Percentiles rank a stretch among this genome's conserved stretches.
Evolutionary conservation across 805 yeast genomes (phyloP).

Genomic region (Ogataea saltuana): DNA sequence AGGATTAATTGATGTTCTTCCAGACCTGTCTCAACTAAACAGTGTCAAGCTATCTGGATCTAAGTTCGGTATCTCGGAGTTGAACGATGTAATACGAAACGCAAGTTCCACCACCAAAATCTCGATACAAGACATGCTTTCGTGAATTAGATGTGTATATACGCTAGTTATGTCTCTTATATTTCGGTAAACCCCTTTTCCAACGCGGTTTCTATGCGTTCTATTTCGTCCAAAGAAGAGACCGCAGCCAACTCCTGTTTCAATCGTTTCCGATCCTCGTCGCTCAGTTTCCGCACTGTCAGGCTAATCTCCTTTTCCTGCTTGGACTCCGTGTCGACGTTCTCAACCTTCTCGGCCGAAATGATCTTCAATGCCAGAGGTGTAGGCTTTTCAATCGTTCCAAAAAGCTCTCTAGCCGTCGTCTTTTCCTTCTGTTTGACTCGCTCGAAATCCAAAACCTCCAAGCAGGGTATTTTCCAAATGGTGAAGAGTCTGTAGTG

Average conservation of each 20-base stretch:
- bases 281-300: constrained; percentile 47
- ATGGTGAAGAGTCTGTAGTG: constrained; percentile 62
- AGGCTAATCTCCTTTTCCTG: constrained; percentile 20
- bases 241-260: constrained; percentile 60
- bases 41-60: constrained; percentile 19
- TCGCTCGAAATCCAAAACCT: constrained; percentile 66
- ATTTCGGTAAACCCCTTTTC: constrained; percentile 33
- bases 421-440: constrained; percentile 57
- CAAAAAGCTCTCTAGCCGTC: constrained; percentile 46
- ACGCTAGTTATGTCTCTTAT: not conserved
- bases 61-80: constrained; percentile 22
- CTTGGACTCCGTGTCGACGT: constrained; percentile 10
- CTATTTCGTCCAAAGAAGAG: constrained; percentile 71
- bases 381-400: constrained; percentile 32
- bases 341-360: constrained; percentile 11
- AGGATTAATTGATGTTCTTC: constrained; percentile 27
- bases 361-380: constrained; percentile 34
- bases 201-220: constrained; percentile 60
- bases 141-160: constrained; percentile 5
- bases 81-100: constrained; percentile 13
- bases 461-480: constrained; percentile 62
- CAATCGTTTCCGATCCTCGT: constrained; percentile 52
- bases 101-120: constrained; percentile 11
- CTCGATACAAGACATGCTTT: constrained; percentile 27
- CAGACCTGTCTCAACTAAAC: constrained; percentile 23